These are phyloP conservation scores for Melampsora americana DNA, from an alignment of 1,284 basidiomycete species.

Conservation along the genomic window DNA sequence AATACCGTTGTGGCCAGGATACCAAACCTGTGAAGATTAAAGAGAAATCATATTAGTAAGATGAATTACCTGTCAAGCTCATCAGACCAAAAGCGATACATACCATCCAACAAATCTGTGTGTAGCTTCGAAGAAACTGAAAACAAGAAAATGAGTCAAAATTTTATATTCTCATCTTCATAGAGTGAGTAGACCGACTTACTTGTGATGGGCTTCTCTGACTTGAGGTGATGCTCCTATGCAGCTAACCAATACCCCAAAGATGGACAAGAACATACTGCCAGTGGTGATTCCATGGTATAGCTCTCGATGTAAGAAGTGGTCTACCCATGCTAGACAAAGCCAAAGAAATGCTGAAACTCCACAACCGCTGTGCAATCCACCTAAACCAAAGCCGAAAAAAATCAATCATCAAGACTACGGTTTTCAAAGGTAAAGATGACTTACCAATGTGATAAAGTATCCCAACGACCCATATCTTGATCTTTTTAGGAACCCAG, in stretches of 20 bases:
- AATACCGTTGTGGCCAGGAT: conserved; percentile 65
- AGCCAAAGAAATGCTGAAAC: conserved; percentile 62
- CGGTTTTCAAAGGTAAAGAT: neutral
- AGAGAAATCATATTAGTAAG: neutral
- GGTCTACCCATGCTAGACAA: conserved; percentile 59
- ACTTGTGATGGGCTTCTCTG: conserved; percentile 72
- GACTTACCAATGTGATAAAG: conserved; percentile 26
- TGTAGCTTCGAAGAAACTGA: conserved; percentile 67
- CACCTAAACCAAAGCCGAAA: conserved; percentile 57
- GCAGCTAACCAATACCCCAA: conserved; percentile 60
- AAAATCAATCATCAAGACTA: neutral
- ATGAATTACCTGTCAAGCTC: neutral
- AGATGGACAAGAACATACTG: conserved; percentile 61
- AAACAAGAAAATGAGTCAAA: conserved; percentile 15
- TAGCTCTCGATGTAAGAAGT: conserved; percentile 62
- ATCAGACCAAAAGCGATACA: conserved; percentile 58
- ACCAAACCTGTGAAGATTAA: conserved; percentile 63
- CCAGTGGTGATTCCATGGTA: conserved; percentile 59
- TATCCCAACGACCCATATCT: neutral
- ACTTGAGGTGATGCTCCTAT: conserved; percentile 68
- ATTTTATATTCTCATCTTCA: neutral
- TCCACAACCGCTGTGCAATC: conserved; percentile 70
- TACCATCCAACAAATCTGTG: conserved; percentile 73
- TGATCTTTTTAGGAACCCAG: neutral
- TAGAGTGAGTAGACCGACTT: conserved; percentile 49